Base-by-base conservation (phyloP, 805 yeast genomes). In the Ogataea wickerhamii region DNA sequence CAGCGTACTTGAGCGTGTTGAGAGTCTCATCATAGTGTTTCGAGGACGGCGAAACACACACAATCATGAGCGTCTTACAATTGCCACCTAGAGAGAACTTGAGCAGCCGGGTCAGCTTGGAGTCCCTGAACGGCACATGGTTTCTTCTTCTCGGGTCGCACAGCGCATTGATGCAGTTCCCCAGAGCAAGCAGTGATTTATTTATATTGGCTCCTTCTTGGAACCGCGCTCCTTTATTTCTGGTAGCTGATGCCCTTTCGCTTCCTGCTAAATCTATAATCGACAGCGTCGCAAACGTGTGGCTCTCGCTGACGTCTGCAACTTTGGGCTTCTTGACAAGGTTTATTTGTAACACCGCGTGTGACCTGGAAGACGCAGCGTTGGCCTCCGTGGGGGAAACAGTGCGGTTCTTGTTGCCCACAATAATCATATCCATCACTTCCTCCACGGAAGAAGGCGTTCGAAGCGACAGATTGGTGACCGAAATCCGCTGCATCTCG, bases 21-120 rank as follows among this genome's bases (percentile, higher is more conserved):
- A 86, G 67, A 1, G 98, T 89, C 55, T 91, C 98, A 55, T 91
- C 98, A 58, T 87, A 88, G 60, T 91, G 97, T 30, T 69, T 71
- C 21, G 85, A 76, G 42, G 88, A 83, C 0, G 97, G 97, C 4
- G 94, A 82, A 3, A 91, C 75, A 61, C 98, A 91, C 2, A 88
- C 97, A 48, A 91, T 86, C 98, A 91, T 91, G 4, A 87, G 89
- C 0, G 98, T 91, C 56, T 85, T 83, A 62, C 98, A 91, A 56
- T 87, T 87, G 0, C 97, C 97, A 3, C 96, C 96, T 11, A 91
- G 66, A 0, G 96, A 88, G 55, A 86, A 87, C 56, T 89, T 87
- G 39, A 91, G 70, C 34, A 91, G 67, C 47, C 98, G 66, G 0
- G 98, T 91, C 37, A 91, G 68, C 53, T 89, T 89, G 6, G 95